phyloP scores from a whole-genome alignment of 345 rosid species.

The Arabis alpina region DNA sequence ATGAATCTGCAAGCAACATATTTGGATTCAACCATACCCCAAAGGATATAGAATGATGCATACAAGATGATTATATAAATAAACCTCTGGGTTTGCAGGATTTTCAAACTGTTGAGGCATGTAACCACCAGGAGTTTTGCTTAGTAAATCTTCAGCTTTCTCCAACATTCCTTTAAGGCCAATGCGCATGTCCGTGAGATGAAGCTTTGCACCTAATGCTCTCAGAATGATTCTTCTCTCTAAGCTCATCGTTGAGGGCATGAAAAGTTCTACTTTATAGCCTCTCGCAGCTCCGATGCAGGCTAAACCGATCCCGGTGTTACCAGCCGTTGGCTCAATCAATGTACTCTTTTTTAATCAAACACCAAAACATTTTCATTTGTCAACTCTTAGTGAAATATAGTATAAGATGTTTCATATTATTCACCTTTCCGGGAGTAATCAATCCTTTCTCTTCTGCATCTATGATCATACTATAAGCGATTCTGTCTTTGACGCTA shows the following conservation, averaged over 20 bases:
- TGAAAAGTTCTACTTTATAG: conserved; percentile 56
- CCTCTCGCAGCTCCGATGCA: conserved; percentile 67
- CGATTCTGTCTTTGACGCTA: conserved; percentile 68
- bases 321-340: conserved; percentile 70
- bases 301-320: conserved; percentile 79
- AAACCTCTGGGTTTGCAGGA: conserved; percentile 70
- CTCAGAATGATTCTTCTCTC: conserved; percentile 70
- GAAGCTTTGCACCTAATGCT: conserved; percentile 78
- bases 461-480: conserved; percentile 66
- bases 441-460: conserved; percentile 75
- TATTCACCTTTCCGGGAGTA: conserved; percentile 61
- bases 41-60: neutral
- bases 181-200: conserved; percentile 48
- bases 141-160: conserved; percentile 56
- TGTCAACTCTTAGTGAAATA: neutral
- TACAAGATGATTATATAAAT: neutral
- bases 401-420: neutral
- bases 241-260: conserved; percentile 63
- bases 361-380: neutral
- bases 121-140: conserved; percentile 57
- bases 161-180: conserved; percentile 48
- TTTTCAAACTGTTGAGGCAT: conserved; percentile 45
- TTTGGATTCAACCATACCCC: neutral
- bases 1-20: conserved; percentile 57
- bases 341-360: conserved; percentile 47